Evolutionary conservation across 352 stramenopile genomes (phyloP).

Genomic region (Globisporangium sylvaticum): DNA sequence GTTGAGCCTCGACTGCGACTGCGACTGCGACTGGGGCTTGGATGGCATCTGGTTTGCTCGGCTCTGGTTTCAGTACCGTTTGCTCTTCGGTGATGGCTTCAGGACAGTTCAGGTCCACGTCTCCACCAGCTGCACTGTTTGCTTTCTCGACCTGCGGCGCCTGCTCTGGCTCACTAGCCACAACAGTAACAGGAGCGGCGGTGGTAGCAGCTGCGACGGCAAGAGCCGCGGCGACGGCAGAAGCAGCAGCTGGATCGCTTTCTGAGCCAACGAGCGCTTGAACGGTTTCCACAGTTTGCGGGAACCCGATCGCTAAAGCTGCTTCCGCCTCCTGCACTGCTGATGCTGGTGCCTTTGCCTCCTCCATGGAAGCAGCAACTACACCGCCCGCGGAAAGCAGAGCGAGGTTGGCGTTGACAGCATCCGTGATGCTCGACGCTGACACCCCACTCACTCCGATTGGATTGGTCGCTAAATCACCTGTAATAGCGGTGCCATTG

Average conservation of each 20-base stretch:
- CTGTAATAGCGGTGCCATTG: neutral
- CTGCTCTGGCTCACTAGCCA: conserved; percentile 16
- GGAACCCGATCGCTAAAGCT: conserved; percentile 8
- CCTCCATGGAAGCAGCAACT: neutral
- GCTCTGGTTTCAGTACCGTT: conserved; percentile 26
- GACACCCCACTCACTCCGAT: conserved; percentile 10
- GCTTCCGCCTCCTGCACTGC: conserved; percentile 9
- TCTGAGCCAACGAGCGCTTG: conserved; percentile 8
- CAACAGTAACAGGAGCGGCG: conserved; percentile 13
- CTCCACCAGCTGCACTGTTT: conserved; percentile 12
- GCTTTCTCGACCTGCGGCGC: conserved; percentile 2
- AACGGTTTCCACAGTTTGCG: conserved; percentile 11
- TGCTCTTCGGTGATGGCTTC: conserved; percentile 43
- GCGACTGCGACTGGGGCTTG: neutral
- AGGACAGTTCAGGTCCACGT: conserved; percentile 28
- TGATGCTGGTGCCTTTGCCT: neutral
- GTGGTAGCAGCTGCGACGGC: conserved; percentile 16
- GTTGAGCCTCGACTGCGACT: neutral
- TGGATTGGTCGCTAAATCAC: conserved; percentile 3
- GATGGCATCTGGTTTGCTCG: neutral
- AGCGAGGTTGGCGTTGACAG: conserved; percentile 1
- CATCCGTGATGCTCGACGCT: conserved; percentile 4
- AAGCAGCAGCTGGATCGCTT: conserved; percentile 1
- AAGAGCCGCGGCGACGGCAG: conserved; percentile 11
- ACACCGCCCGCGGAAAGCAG: conserved; percentile 2